Conservation (phyloP, 106 monocot genomes). For the Chionographis japonica region DNA sequence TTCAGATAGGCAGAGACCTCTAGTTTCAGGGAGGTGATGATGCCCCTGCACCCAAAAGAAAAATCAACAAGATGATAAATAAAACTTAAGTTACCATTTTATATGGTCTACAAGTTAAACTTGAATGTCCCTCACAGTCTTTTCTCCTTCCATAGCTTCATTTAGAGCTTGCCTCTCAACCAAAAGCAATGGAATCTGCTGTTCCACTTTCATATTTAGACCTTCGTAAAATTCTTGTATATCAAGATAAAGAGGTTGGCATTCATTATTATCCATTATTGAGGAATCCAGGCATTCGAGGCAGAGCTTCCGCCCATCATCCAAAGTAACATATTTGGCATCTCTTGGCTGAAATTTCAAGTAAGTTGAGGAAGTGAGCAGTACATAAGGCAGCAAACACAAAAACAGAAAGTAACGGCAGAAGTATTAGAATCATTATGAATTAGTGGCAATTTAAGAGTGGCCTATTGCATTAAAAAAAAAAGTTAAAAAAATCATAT, state of each 20-base stretch:
- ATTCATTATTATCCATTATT: constrained; percentile 84
- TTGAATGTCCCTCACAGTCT: constrained; percentile 44
- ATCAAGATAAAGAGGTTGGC: constrained; percentile 82
- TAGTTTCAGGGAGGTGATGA: constrained; percentile 86
- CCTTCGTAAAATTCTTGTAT: constrained; percentile 93
- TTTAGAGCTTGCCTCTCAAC: constrained; percentile 87
- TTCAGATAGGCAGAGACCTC: constrained; percentile 96
- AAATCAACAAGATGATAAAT: constrained; percentile 1
- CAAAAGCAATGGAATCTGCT: constrained; percentile 78
- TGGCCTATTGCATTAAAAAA: background rate
- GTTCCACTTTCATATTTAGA: constrained; percentile 89
- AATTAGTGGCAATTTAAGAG: background rate
- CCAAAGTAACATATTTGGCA: constrained; percentile 54
- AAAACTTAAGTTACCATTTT: background rate
- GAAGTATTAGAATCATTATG: background rate
- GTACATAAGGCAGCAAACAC: background rate
- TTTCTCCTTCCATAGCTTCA: constrained; percentile 95
- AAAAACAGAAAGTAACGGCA: background rate
- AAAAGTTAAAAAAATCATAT: background rate
- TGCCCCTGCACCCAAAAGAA: constrained; percentile 40
- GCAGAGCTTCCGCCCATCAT: constrained; percentile 89
- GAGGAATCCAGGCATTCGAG: constrained; percentile 85
- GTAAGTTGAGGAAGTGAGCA: too few relatives aligned
- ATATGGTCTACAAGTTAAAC: background rate
- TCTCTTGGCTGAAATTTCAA: constrained; percentile 54